Evolutionary conservation across 148 eudicot species (phyloP).

Genomic region (Persicaria maculosa): DNA sequence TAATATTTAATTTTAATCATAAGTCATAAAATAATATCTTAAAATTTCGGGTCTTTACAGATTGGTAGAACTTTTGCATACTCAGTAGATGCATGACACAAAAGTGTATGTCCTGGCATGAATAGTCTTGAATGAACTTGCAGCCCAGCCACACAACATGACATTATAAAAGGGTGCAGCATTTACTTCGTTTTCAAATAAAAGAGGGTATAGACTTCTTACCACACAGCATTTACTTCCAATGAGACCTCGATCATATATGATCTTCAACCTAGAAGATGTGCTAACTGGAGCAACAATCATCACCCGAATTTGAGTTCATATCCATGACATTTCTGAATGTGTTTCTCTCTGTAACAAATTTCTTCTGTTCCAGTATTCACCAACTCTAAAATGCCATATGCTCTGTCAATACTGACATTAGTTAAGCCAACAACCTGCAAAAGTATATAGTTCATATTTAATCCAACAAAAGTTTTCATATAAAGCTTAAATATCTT

Average conservation of each 20-base stretch:
- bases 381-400: conserved; percentile 52
- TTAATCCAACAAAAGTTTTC: not conserved
- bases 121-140: not conserved
- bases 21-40: no score
- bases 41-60: no score
- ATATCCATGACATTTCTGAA: conserved; percentile 76
- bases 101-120: conserved; percentile 11
- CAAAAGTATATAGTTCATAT: not conserved
- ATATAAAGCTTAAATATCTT: not conserved
- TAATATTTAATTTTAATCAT: no score
- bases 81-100: not conserved
- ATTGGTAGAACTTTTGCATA: not conserved
- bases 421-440: conserved; percentile 10
- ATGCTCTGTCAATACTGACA: conserved; percentile 33
- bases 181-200: not conserved
- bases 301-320: conserved; percentile 75
- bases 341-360: conserved; percentile 36
- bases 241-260: conserved; percentile 68
- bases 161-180: not conserved
- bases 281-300: conserved; percentile 57
- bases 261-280: conserved; percentile 45
- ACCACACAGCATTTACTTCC: conserved; percentile 83
- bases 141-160: not conserved
- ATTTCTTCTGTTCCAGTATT: conserved; percentile 77
- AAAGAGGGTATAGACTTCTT: not conserved